Evolutionary conservation across 2,329 filamentous ascomycete species (phyloP).

Genomic region (Chalaropsis ovoidea): DNA sequence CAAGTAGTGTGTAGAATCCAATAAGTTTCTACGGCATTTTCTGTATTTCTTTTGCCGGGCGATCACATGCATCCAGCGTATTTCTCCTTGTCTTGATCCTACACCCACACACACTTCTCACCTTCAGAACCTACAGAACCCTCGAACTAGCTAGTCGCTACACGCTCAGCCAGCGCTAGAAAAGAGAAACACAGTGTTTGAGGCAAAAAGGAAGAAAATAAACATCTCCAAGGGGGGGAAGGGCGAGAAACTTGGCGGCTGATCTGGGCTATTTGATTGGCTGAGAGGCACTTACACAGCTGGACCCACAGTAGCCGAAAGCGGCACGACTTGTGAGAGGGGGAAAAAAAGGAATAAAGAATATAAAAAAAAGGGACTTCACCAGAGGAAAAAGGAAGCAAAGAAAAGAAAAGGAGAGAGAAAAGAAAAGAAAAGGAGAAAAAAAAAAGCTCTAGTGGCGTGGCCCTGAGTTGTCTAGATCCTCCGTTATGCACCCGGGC

Average conservation of each 20-base stretch:
- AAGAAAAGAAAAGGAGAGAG: too few species aligned
- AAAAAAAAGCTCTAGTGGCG: too few species aligned
- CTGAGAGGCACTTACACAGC: slow-evolving; percentile 18
- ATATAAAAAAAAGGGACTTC: neutral
- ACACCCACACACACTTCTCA: neutral
- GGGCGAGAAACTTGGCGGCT: neutral
- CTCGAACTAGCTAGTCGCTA: neutral
- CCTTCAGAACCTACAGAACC: neutral
- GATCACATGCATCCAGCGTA: neutral
- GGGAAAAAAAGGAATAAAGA: neutral
- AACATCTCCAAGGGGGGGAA: slow-evolving; percentile 11
- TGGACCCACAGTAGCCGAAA: neutral
- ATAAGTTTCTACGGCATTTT: neutral
- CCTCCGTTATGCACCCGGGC: neutral
- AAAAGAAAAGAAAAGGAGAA: neutral
- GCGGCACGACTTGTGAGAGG: neutral
- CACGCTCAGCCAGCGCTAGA: neutral
- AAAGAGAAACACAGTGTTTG: neutral
- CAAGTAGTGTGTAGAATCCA: too few species aligned
- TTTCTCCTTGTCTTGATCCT: too few species aligned
- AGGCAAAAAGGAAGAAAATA: slow-evolving; percentile 10
- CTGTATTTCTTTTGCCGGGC: neutral
- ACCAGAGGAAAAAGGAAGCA: too few species aligned
- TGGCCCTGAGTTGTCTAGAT: neutral
- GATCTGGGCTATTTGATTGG: slow-evolving; percentile 18